phyloP scores from a whole-genome alignment of 139 green algal genomes.

The Astrephomene gubernaculifera region DNA sequence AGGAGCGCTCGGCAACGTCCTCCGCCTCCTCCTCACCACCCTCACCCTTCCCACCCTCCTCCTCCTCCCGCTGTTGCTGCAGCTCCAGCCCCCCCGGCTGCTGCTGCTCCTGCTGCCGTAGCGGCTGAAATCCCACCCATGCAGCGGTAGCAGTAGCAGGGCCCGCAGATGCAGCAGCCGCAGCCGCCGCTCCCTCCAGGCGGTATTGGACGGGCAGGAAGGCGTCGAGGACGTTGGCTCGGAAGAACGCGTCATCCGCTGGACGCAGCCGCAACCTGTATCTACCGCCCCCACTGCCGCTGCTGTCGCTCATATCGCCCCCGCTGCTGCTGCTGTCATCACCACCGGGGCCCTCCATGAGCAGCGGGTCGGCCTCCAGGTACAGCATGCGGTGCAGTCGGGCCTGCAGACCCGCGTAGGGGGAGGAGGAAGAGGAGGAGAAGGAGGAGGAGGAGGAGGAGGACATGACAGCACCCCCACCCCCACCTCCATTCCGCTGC shows the following conservation, averaged over 20 bases:
- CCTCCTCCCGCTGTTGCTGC: too few species aligned
- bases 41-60: background rate
- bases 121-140: background rate
- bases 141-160: background rate
- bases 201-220: conserved; percentile 54
- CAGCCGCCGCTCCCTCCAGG: conserved; percentile 41
- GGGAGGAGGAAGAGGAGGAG: background rate
- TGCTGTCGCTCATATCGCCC: too few species aligned
- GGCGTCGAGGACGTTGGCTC: conserved; percentile 49
- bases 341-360: conserved; percentile 30
- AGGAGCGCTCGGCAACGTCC: too few species aligned
- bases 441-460: background rate
- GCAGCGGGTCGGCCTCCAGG: conserved; percentile 64
- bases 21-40: background rate
- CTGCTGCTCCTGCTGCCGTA: background rate
- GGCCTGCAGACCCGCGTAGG: conserved; percentile 43
- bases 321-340: too few species aligned
- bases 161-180: background rate
- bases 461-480: background rate
- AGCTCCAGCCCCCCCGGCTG: background rate
- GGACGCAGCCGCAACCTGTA: conserved; percentile 58
- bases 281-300: too few species aligned
- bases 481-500: conserved; percentile 5
- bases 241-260: conserved; percentile 64
- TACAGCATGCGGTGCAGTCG: conserved; percentile 65